Evolutionary conservation across 352 stramenopile genomes (phyloP).

Genomic region (Globisporangium nunn): DNA sequence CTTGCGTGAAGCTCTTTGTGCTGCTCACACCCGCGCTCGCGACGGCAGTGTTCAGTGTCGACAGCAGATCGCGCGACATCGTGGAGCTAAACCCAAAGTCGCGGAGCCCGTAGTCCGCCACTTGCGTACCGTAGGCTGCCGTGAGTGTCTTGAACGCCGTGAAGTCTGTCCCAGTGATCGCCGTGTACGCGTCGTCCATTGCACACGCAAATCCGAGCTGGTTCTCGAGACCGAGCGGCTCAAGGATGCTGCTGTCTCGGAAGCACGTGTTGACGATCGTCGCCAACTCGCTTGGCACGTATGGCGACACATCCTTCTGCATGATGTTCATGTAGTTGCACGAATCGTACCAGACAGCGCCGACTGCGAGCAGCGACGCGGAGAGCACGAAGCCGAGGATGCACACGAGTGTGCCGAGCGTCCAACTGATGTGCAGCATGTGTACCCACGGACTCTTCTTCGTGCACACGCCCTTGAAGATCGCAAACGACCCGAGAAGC

Average conservation of each 20-base stretch:
- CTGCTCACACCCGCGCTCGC: slow-evolving; percentile 12
- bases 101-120: slow-evolving; percentile 42
- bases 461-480: slow-evolving; percentile 69
- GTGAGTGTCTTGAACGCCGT: slow-evolving; percentile 28
- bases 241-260: slow-evolving; percentile 50
- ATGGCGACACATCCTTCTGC: slow-evolving; percentile 63
- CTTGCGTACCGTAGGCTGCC: slow-evolving; percentile 30
- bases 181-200: slow-evolving; percentile 50
- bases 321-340: slow-evolving; percentile 83
- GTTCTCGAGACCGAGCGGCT: slow-evolving; percentile 42
- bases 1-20: slow-evolving; percentile 30
- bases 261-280: slow-evolving; percentile 68
- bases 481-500: slow-evolving; percentile 53
- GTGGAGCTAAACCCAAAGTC: slow-evolving; percentile 65
- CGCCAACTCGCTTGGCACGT: slow-evolving; percentile 50
- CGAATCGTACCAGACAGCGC: slow-evolving; percentile 70
- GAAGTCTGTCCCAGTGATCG: slow-evolving; percentile 37
- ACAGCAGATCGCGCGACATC: slow-evolving; percentile 32
- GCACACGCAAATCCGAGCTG: slow-evolving; percentile 55
- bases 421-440: slow-evolving; percentile 70
- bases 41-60: slow-evolving; percentile 28
- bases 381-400: slow-evolving; percentile 76
- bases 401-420: slow-evolving; percentile 62
- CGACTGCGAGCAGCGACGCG: slow-evolving; percentile 61
- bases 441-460: slow-evolving; percentile 71